Percentiles rank a stretch among this genome's conserved stretches.
Evolutionary conservation across 495 filamentous ascomycete genomes (phyloP).

Genomic region (Neurospora sp.): DNA sequence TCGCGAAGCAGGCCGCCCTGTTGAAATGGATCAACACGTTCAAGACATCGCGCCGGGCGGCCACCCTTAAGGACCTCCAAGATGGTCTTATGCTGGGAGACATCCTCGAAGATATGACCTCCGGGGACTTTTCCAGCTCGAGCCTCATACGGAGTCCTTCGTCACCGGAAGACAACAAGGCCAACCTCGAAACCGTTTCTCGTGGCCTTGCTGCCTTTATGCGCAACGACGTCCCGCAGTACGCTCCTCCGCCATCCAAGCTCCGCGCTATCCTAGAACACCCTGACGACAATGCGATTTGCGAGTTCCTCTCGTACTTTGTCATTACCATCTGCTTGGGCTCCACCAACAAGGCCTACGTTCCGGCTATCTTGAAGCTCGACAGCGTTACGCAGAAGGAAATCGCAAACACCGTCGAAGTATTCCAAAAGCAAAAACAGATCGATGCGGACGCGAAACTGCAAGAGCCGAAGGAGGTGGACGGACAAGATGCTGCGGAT

Average conservation of each 20-base stretch:
- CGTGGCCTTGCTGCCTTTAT: slow-evolving; percentile 58
- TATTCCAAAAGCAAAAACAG: slow-evolving; percentile 14
- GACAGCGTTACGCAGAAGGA: slow-evolving; percentile 24
- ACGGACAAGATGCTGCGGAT: slow-evolving; percentile 2
- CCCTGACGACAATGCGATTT: slow-evolving; percentile 26
- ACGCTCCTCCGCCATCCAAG: slow-evolving; percentile 24
- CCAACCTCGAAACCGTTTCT: slow-evolving; percentile 59
- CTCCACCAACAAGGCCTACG: slow-evolving; percentile 44
- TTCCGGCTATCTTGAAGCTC: slow-evolving; percentile 31
- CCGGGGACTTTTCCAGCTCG: slow-evolving; percentile 49
- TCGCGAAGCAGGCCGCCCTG: slow-evolving; percentile 28
- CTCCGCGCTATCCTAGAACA: slow-evolving; percentile 29
- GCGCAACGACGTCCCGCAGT: slow-evolving; percentile 24
- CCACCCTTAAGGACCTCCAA: slow-evolving; percentile 48
- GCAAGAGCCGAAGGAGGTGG: slow-evolving; percentile 1
- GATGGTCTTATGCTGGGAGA: slow-evolving; percentile 69
- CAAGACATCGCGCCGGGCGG: slow-evolving; percentile 22
- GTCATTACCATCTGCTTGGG: slow-evolving; percentile 52
- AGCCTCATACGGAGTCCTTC: slow-evolving; percentile 55
- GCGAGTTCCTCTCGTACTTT: slow-evolving; percentile 54
- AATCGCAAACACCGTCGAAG: slow-evolving; percentile 26
- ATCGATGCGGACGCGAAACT: slow-evolving; percentile 5
- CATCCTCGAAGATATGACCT: slow-evolving; percentile 52
- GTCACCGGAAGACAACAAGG: slow-evolving; percentile 44
- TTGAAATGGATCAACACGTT: slow-evolving; percentile 37